These are phyloP conservation scores for Rhizopogon salebrosus DNA, from an alignment of 768 basidiomycete species.

Conservation along the genomic window DNA sequence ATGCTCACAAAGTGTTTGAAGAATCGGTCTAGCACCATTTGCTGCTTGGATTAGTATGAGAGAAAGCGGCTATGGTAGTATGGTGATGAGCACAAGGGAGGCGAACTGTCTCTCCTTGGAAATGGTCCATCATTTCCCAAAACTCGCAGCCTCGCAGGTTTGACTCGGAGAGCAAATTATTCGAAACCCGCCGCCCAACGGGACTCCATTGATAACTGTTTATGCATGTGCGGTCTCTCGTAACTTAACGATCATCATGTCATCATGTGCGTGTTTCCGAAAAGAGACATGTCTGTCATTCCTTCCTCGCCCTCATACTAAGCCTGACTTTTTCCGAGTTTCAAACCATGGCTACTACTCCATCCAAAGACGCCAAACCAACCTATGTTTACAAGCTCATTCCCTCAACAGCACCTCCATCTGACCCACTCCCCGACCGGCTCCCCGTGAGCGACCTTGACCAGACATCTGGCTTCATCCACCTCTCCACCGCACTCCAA, in stretches of 20 bases:
- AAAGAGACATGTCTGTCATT: too few species aligned
- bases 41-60: constrained; percentile 21
- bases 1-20: constrained; percentile 20
- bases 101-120: constrained; percentile 1
- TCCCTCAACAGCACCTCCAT: constrained; percentile 34
- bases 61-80: neutral
- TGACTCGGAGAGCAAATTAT: too few species aligned
- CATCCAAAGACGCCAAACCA: constrained; percentile 27
- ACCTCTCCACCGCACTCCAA: constrained; percentile 50
- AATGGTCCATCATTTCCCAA: too few species aligned
- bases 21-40: constrained; percentile 15
- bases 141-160: too few species aligned
- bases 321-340: neutral
- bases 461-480: constrained; percentile 42
- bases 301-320: neutral
- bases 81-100: constrained; percentile 7
- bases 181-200: too few species aligned
- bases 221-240: too few species aligned
- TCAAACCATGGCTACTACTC: constrained; percentile 6
- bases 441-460: constrained; percentile 51
- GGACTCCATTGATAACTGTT: too few species aligned
- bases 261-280: too few species aligned
- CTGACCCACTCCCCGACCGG: constrained; percentile 34
- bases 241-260: too few species aligned
- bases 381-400: constrained; percentile 62